Base-by-base conservation (phyloP, 192 early-diverging fungal species). In the Phycomyces nitens region DNA sequence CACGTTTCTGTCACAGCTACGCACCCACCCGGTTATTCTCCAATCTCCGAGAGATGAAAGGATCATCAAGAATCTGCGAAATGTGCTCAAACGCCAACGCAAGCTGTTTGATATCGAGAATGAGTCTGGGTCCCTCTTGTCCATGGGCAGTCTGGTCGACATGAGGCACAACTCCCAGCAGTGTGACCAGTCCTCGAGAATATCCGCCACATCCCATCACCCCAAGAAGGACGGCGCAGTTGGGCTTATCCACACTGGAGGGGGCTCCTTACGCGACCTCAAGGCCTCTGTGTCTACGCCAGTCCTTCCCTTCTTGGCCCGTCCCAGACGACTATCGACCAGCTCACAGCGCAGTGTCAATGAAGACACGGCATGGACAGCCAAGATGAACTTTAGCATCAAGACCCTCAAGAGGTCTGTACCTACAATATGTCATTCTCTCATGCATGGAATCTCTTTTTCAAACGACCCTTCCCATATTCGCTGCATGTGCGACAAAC, bases 1-100 rank as follows among this genome's bases (percentile, higher is more conserved):
- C 0, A 76, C 71, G 18, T 81, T 77, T 52, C 41, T 84, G 20
- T 69, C 70, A 21, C 67, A 77, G 27, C 60, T 84, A 42, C 72
- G 72, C 21, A 62, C 53, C 27, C 58, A 80, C 41, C 71, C 74
- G 20, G 24, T 53, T 3, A 69, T 82, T 0, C 58, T 72, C 15
- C 53, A 53, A 3, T 82, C 83, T 1, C 65, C 62, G 1, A 15
- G 72, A 26, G 80, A 84, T 56, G 64, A 61, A 22, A 74, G 77
- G 7, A 84, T 82, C 26, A 78, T 84, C 15, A 56, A 53, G 6
- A 73, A 71, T 34, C 67, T 84, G 16, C 64, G 68, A 39, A 73
- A 70, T 39, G 56, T 84, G 18, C 69, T 82, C 60, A 82, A 80
- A 64, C 41, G 60, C 12, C 78, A 78, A 55, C 62, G 76, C 50